Conservation (phyloP, 148 eudicot genomes). For the Pharnaceum exiguum region DNA sequence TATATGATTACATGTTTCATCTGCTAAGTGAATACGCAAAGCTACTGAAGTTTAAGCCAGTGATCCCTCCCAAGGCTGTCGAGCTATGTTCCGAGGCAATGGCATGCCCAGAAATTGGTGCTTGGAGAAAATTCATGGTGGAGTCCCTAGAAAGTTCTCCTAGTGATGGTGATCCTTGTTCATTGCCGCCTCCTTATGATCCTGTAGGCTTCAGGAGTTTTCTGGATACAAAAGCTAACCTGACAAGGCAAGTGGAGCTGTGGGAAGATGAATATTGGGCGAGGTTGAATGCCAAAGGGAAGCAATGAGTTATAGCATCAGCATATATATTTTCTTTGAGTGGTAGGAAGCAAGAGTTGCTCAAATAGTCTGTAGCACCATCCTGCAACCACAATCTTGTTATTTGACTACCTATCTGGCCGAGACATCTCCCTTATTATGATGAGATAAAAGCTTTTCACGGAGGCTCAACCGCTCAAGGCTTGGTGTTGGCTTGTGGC, state of each 20-base stretch:
- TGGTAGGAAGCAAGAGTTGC: too few species aligned
- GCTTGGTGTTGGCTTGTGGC: too few species aligned
- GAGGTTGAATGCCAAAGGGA: background rate
- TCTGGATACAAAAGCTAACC: constrained; percentile 23
- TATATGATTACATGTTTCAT: constrained; percentile 61
- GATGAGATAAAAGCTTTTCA: too few species aligned
- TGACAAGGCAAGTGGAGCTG: constrained; percentile 40
- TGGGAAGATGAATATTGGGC: constrained; percentile 49
- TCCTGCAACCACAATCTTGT: too few species aligned
- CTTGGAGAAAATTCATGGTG: constrained; percentile 38
- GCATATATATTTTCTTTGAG: too few species aligned
- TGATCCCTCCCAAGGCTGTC: constrained; percentile 27
- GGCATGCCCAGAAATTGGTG: constrained; percentile 32
- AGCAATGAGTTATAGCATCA: too few species aligned
- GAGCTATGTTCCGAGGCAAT: constrained; percentile 47
- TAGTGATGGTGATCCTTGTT: constrained; percentile 29
- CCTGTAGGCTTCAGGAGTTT: constrained; percentile 17
- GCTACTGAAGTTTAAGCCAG: constrained; percentile 42
- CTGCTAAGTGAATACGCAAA: constrained; percentile 46
- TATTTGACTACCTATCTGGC: too few species aligned
- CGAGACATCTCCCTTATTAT: too few species aligned
- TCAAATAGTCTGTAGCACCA: too few species aligned
- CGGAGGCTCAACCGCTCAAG: too few species aligned
- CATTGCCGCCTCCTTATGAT: constrained; percentile 45
- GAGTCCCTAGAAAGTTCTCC: constrained; percentile 40